These are phyloP conservation scores for Ophiostoma fasciatum DNA, from an alignment of 2,329 filamentous ascomycete species.

Conservation along the genomic window DNA sequence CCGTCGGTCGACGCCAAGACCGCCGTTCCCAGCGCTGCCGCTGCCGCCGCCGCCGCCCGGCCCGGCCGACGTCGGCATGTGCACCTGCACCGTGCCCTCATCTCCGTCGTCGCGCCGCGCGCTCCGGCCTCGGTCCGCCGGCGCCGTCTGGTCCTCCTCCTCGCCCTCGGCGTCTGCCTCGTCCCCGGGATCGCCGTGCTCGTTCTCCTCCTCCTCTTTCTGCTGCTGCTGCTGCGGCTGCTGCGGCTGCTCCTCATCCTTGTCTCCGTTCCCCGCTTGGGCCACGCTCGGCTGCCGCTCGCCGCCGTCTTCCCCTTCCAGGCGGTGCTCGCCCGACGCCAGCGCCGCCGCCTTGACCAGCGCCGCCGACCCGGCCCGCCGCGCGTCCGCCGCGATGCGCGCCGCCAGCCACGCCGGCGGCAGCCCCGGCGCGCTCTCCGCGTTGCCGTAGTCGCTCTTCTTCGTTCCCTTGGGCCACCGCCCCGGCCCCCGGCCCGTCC, in stretches of 20 bases:
- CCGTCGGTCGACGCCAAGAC: constrained; percentile 15
- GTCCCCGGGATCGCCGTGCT: constrained; percentile 9
- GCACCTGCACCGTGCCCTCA: constrained; percentile 22
- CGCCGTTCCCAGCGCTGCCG: constrained; percentile 1
- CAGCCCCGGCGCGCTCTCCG: constrained; percentile 47
- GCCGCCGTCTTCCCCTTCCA: neutral
- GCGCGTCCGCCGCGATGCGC: constrained; percentile 7
- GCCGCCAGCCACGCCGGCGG: constrained; percentile 39
- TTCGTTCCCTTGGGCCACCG: constrained; percentile 55
- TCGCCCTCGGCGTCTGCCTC: constrained; percentile 17
- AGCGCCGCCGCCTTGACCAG: neutral
- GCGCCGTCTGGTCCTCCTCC: neutral
- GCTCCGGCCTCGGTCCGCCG: neutral
- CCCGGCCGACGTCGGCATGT: constrained; percentile 16
- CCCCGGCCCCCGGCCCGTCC: constrained; percentile 49
- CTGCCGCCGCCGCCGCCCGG: too few species aligned
- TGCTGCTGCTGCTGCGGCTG: neutral
- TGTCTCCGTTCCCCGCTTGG: neutral
- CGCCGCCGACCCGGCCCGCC: too few species aligned
- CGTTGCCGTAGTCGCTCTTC: constrained; percentile 53
- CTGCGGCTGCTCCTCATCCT: neutral
- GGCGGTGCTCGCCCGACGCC: neutral
- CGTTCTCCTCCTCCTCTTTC: constrained; percentile 5
- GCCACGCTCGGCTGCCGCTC: neutral
- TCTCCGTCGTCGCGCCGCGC: neutral